Percentiles rank a stretch among this genome's conserved stretches.
Conservation (phyloP, 345 rosid genomes). For the Dipteronia sinensis region DNA sequence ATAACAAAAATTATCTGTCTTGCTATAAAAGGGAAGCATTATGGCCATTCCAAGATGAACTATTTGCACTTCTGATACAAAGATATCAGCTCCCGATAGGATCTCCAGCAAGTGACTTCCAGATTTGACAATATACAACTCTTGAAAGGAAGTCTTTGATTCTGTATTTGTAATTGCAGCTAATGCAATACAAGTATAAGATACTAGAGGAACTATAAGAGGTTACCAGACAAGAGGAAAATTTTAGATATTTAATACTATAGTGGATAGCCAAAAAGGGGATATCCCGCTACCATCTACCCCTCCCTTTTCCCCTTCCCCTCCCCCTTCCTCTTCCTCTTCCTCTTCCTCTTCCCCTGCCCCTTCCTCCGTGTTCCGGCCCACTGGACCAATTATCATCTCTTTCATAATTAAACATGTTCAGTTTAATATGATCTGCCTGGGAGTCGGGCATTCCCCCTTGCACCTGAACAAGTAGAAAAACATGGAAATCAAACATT, state of each 20-base stretch:
- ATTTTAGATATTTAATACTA: neutral
- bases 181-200: neutral
- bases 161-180: neutral
- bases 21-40: neutral
- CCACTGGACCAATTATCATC: slow-evolving; percentile 30
- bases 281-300: slow-evolving; percentile 37
- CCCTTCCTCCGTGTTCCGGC: slow-evolving; percentile 50
- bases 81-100: neutral
- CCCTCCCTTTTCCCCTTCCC: slow-evolving; percentile 38
- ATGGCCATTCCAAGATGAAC: neutral
- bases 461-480: slow-evolving; percentile 44
- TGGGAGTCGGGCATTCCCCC: slow-evolving; percentile 39
- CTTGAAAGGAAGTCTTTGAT: neutral
- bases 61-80: neutral
- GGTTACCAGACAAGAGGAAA: neutral
- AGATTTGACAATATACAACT: neutral
- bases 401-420: slow-evolving; percentile 75
- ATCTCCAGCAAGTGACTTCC: neutral
- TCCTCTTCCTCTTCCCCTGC: slow-evolving; percentile 56
- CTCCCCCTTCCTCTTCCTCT: slow-evolving; percentile 37
- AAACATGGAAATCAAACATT: slow-evolving; percentile 20
- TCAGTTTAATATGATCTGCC: slow-evolving; percentile 66
- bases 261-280: neutral
- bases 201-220: neutral
- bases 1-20: neutral